These are phyloP conservation scores for Stagonosporopsis cucurbitacearum DNA, from an alignment of 2,329 filamentous ascomycete species.

Conservation along the genomic window DNA sequence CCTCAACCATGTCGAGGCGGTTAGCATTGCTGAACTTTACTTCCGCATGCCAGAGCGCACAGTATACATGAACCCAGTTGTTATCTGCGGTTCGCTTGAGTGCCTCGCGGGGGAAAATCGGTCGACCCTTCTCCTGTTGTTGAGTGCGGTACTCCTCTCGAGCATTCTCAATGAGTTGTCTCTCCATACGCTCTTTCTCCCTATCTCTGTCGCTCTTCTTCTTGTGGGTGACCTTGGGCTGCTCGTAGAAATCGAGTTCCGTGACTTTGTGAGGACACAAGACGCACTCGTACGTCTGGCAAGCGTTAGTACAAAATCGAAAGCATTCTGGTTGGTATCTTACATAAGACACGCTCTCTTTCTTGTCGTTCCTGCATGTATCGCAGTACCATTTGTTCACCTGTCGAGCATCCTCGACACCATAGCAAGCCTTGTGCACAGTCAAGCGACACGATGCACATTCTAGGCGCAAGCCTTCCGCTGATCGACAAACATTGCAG, in stretches of 20 bases:
- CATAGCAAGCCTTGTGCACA: constrained; percentile 92
- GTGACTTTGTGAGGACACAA: constrained; percentile 85
- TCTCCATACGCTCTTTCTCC: constrained; percentile 85
- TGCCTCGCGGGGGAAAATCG: constrained; percentile 83
- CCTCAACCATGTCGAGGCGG: constrained; percentile 84
- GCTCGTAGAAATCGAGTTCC: constrained; percentile 82
- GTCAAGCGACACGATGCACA: constrained; percentile 90
- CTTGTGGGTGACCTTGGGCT: constrained; percentile 76
- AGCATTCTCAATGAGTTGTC: constrained; percentile 79
- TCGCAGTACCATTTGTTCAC: constrained; percentile 89
- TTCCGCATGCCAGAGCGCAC: constrained; percentile 89
- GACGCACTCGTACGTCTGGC: constrained; percentile 85
- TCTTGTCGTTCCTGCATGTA: constrained; percentile 93
- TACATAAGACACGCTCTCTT: constrained; percentile 88
- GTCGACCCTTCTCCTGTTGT: constrained; percentile 84
- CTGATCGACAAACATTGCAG: constrained; percentile 81
- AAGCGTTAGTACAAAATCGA: constrained; percentile 25
- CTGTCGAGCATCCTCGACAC: constrained; percentile 73
- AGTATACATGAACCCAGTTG: constrained; percentile 97
- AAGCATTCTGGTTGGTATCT: constrained; percentile 33
- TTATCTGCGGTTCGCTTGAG: constrained; percentile 94
- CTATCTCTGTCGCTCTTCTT: constrained; percentile 94
- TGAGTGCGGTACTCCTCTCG: constrained; percentile 82
- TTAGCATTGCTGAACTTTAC: constrained; percentile 89
- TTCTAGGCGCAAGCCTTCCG: constrained; percentile 66